A percentile compares a stretch with the other conserved stretches of the same genome.
Evolutionary conservation across 2,329 filamentous ascomycete genomes (phyloP).

Genomic region (Aspergillus sp.): DNA sequence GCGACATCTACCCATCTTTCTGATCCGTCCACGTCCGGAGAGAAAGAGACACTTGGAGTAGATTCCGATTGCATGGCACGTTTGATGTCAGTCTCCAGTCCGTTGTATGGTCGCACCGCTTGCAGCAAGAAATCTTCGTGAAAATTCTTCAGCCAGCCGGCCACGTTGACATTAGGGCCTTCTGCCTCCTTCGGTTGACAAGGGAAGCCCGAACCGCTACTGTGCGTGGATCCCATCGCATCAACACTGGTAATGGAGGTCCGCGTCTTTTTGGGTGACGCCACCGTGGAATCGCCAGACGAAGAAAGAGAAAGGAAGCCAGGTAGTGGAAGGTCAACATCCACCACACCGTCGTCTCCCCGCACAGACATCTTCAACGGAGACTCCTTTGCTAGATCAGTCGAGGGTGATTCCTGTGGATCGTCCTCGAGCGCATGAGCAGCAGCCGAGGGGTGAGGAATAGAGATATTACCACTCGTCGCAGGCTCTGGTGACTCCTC

Average conservation of each 20-base stretch:
- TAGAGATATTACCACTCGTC: conserved; percentile 29
- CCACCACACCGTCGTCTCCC: conserved; percentile 52
- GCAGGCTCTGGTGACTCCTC: conserved; percentile 14
- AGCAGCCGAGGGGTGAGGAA: conserved; percentile 20
- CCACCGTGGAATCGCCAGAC: conserved; percentile 38
- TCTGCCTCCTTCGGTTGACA: conserved; percentile 28
- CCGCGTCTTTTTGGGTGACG: conserved; percentile 35
- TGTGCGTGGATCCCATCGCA: conserved; percentile 39
- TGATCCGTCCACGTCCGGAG: conserved; percentile 23
- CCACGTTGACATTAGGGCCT: conserved; percentile 47
- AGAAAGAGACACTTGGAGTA: conserved; percentile 32
- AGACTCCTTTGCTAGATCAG: conserved; percentile 33
- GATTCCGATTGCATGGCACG: conserved; percentile 50
- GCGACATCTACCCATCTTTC: conserved; percentile 51
- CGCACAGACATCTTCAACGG: conserved; percentile 49
- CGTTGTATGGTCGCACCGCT: conserved; percentile 47
- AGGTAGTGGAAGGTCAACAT: conserved; percentile 50
- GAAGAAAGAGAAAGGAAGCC: conserved; percentile 42
- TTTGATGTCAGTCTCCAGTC: conserved; percentile 47
- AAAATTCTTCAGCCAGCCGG: conserved; percentile 49
- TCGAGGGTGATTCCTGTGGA: conserved; percentile 21
- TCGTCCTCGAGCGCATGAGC: conserved; percentile 15
- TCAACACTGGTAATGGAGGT: conserved; percentile 47
- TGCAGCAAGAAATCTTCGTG: conserved; percentile 54
- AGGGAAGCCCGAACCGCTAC: conserved; percentile 30